Percentiles rank a stretch among this genome's conserved stretches.
Conservation (phyloP, 2,329 filamentous ascomycete genomes). For the Paecilomyces formosus region DNA sequence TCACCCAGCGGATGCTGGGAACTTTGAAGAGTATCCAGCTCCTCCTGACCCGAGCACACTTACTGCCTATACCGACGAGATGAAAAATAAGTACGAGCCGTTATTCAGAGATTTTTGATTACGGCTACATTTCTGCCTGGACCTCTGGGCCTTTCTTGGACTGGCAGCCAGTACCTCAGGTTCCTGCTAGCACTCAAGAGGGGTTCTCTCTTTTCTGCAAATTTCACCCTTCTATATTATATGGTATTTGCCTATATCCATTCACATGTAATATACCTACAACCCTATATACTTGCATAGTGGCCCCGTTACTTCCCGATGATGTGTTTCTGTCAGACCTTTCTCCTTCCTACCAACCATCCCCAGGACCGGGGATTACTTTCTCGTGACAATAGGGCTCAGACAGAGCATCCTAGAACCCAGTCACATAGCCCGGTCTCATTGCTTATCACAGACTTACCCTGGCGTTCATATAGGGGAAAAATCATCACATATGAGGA, state of each 20-base stretch:
- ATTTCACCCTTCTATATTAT: background rate
- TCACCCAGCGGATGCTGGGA: constrained; percentile 53
- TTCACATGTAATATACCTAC: background rate
- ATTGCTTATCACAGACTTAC: background rate
- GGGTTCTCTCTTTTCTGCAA: background rate
- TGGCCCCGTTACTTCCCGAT: background rate
- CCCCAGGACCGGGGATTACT: background rate
- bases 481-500: background rate
- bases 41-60: constrained; percentile 44
- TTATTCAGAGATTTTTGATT: constrained; percentile 54
- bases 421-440: background rate
- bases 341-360: background rate
- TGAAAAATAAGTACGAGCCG: constrained; percentile 53
- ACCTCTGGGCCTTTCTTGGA: background rate
- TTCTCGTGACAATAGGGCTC: background rate
- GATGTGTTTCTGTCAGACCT: background rate
- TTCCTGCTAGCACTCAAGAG: background rate
- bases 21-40: constrained; percentile 59
- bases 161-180: background rate
- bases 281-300: background rate
- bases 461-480: background rate
- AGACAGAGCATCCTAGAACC: background rate
- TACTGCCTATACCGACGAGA: constrained; percentile 52
- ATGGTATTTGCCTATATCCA: background rate
- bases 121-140: background rate